Percentiles rank a stretch among this genome's conserved stretches.
These are phyloP conservation scores for Marasmius tenuissimus DNA, from an alignment of 1,284 basidiomycete genomes.

Conservation along the genomic window DNA sequence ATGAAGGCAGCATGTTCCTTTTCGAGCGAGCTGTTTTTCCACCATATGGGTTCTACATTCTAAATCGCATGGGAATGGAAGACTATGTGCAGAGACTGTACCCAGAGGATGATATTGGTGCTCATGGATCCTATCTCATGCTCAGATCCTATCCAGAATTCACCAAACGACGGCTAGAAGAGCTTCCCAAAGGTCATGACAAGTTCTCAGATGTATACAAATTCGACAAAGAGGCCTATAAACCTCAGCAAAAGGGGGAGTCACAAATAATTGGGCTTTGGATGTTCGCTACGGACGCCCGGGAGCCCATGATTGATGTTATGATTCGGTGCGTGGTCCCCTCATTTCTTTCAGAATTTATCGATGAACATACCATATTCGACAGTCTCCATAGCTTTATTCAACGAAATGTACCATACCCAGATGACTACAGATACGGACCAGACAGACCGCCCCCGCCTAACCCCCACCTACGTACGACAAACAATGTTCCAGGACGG, in stretches of 20 bases:
- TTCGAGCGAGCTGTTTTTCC: conserved; percentile 79
- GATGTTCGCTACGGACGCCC: conserved; percentile 72
- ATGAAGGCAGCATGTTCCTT: conserved; percentile 87
- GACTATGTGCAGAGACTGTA: conserved; percentile 79
- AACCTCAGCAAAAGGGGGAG: conserved; percentile 54
- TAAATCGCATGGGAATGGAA: conserved; percentile 85
- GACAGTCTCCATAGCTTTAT: conserved; percentile 63
- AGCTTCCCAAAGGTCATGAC: conserved; percentile 33
- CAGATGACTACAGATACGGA: conserved; percentile 66
- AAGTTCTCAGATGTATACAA: conserved; percentile 52
- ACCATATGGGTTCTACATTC: conserved; percentile 83
- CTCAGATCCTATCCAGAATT: conserved; percentile 73
- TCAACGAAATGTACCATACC: conserved; percentile 63
- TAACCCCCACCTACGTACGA: conserved; percentile 35
- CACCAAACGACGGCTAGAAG: conserved; percentile 39
- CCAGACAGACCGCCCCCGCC: conserved; percentile 62
- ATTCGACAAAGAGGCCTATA: conserved; percentile 33
- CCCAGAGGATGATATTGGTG: conserved; percentile 77
- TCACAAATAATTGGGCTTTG: conserved; percentile 71
- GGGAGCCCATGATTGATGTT: conserved; percentile 70
- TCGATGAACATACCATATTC: conserved; percentile 2
- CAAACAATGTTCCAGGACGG: conserved; percentile 19
- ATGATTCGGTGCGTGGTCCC: conserved; percentile 52
- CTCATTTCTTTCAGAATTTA: neutral
- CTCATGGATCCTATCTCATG: conserved; percentile 68